These are phyloP conservation scores for Claviceps humidiphila DNA, from an alignment of 2,329 filamentous ascomycete genomes.

Conservation along the genomic window DNA sequence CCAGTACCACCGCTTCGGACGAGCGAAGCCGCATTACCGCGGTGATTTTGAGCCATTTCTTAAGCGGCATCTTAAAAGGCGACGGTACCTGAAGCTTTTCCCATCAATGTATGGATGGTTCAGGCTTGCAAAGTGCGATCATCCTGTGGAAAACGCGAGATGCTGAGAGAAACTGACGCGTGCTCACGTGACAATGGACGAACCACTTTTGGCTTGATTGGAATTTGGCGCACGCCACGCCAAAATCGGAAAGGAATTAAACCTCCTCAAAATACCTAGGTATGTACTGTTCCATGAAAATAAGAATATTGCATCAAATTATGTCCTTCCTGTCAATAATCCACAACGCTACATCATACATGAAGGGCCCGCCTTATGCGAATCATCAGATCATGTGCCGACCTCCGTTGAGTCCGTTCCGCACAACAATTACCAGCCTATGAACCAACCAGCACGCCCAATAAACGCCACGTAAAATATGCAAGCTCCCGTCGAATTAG, in stretches of 20 bases:
- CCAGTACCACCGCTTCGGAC: conserved; percentile 8
- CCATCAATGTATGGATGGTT: not conserved
- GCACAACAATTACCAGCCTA: not conserved
- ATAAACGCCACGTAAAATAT: conserved; percentile 1
- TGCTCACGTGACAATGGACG: conserved; percentile 4
- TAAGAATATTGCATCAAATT: conserved; percentile 3
- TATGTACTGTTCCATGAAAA: too few relatives aligned
- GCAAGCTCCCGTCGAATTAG: not conserved
- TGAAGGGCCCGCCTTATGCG: conserved; percentile 5
- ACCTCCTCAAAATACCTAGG: too few relatives aligned
- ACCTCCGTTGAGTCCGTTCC: not conserved
- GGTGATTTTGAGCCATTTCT: conserved; percentile 17
- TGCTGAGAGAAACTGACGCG: not conserved
- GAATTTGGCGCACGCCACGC: too few relatives aligned
- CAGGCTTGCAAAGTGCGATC: not conserved
- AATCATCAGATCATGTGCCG: conserved; percentile 1
- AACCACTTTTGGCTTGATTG: not conserved
- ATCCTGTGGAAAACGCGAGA: not conserved
- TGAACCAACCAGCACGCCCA: not conserved
- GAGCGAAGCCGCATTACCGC: conserved; percentile 10
- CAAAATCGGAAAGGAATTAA: too few relatives aligned
- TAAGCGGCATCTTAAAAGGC: conserved; percentile 12
- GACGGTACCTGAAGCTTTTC: not conserved
- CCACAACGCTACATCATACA: conserved; percentile 6
- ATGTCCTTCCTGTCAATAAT: conserved; percentile 8